Evolutionary conservation across 495 filamentous ascomycete genomes (phyloP).

Genomic region (Eremomyces bilateralis): DNA sequence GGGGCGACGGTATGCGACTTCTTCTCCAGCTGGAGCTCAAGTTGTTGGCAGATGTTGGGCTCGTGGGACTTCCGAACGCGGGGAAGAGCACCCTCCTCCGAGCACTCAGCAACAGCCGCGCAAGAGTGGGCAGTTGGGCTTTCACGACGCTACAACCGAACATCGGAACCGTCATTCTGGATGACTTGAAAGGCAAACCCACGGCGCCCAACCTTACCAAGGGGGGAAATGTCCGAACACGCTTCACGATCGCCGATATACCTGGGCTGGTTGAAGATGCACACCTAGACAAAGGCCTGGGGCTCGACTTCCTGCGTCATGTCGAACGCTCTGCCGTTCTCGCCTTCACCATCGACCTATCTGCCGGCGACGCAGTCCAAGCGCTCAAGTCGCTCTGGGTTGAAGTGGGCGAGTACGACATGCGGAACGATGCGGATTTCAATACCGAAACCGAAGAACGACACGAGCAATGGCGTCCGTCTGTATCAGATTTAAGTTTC

Average conservation of each 20-base stretch:
- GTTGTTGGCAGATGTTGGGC: slow-evolving; percentile 78
- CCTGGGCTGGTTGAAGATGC: slow-evolving; percentile 79
- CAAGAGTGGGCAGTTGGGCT: slow-evolving; percentile 83
- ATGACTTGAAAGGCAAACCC: slow-evolving; percentile 47
- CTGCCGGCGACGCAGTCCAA: slow-evolving; percentile 50
- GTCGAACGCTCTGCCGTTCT: slow-evolving; percentile 83
- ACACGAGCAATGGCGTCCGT: slow-evolving; percentile 7
- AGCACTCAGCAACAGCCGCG: slow-evolving; percentile 61
- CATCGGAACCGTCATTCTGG: slow-evolving; percentile 84
- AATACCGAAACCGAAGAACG: slow-evolving; percentile 25
- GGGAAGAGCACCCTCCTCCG: slow-evolving; percentile 87
- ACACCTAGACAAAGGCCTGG: slow-evolving; percentile 78
- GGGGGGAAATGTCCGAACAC: slow-evolving; percentile 31
- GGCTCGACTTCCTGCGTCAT: slow-evolving; percentile 79
- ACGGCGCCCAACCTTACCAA: slow-evolving; percentile 9
- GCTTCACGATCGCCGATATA: slow-evolving; percentile 90
- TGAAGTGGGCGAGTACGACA: slow-evolving; percentile 73
- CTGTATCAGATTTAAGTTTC: background rate
- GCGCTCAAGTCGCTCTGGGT: slow-evolving; percentile 67
- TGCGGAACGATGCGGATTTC: slow-evolving; percentile 37
- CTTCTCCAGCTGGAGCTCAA: slow-evolving; percentile 81
- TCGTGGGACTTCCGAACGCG: slow-evolving; percentile 89
- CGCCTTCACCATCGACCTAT: slow-evolving; percentile 82
- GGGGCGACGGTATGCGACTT: slow-evolving; percentile 55
- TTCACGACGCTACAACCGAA: slow-evolving; percentile 90